Conservation (phyloP, 2,329 filamentous ascomycete genomes). For the Penicillium sp. region DNA sequence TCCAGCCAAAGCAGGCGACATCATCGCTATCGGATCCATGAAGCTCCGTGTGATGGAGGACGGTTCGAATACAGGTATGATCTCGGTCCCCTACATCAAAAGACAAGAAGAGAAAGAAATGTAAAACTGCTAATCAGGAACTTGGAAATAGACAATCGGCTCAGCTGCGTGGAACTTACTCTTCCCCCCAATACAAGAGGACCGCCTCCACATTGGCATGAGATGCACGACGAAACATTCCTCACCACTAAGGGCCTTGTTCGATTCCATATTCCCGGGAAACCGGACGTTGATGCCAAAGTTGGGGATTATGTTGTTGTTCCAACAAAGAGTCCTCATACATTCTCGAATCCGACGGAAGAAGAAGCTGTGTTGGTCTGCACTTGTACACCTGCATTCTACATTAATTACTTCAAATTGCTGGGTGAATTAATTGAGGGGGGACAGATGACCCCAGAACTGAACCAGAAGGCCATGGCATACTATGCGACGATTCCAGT, state of each 20-base stretch:
- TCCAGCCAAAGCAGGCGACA: neutral
- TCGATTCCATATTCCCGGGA: constrained; percentile 52
- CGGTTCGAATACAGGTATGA: constrained; percentile 43
- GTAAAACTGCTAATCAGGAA: neutral
- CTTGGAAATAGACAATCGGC: neutral
- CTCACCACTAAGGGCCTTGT: constrained; percentile 54
- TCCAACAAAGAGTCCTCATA: constrained; percentile 56
- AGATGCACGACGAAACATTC: constrained; percentile 62
- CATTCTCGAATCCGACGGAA: constrained; percentile 57
- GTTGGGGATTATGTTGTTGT: constrained; percentile 58
- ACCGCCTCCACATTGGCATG: constrained; percentile 55
- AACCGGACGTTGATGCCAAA: constrained; percentile 49
- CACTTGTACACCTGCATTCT: constrained; percentile 59
- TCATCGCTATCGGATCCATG: constrained; percentile 1
- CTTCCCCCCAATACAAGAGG: constrained; percentile 49
- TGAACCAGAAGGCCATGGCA: constrained; percentile 52
- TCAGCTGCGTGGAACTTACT: neutral
- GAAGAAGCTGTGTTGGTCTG: constrained; percentile 59
- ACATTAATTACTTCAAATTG: constrained; percentile 60
- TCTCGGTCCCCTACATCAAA: constrained; percentile 42
- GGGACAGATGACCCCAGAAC: constrained; percentile 50
- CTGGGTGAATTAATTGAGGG: constrained; percentile 49
- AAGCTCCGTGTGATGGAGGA: constrained; percentile 29
- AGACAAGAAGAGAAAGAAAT: constrained; percentile 23
- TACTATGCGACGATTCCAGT: constrained; percentile 51